Percentiles rank a stretch among this genome's conserved stretches.
Conservation (phyloP, 1,139 yeast species). For the Geotrichum armillariae region DNA sequence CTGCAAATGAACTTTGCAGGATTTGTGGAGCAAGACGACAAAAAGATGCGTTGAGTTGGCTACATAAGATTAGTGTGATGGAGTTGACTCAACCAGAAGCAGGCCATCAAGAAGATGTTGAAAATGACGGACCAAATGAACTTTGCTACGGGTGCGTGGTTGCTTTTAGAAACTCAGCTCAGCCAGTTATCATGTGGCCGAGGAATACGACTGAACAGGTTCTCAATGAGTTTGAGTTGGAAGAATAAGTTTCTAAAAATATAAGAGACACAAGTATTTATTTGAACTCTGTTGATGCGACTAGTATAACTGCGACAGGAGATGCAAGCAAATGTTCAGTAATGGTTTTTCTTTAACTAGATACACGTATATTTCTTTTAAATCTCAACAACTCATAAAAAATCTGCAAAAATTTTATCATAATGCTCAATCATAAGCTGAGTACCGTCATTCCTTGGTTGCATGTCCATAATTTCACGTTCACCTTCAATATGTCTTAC, state of each 20-base stretch:
- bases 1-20: conserved; percentile 27
- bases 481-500: conserved; percentile 81
- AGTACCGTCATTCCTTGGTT: conserved; percentile 73
- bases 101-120: neutral
- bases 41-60: conserved; percentile 66
- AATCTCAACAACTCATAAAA: neutral
- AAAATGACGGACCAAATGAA: conserved; percentile 29
- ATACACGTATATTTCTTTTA: no score
- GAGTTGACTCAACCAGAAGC: conserved; percentile 47
- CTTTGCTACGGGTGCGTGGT: conserved; percentile 82
- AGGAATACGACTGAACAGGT: conserved; percentile 24
- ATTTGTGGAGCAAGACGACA: conserved; percentile 35
- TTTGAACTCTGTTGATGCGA: no score
- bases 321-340: no score
- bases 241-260: no score
- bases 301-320: no score
- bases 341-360: no score
- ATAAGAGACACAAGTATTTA: no score
- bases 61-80: conserved; percentile 68
- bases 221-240: conserved; percentile 26
- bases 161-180: conserved; percentile 42
- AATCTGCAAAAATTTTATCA: conserved; percentile 41
- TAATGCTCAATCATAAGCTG: conserved; percentile 69
- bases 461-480: conserved; percentile 85
- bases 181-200: conserved; percentile 27